A percentile compares a stretch with the other conserved stretches of the same genome.
Conservation (phyloP, 768 basidiomycete genomes). For the Mycena leptocephala region DNA sequence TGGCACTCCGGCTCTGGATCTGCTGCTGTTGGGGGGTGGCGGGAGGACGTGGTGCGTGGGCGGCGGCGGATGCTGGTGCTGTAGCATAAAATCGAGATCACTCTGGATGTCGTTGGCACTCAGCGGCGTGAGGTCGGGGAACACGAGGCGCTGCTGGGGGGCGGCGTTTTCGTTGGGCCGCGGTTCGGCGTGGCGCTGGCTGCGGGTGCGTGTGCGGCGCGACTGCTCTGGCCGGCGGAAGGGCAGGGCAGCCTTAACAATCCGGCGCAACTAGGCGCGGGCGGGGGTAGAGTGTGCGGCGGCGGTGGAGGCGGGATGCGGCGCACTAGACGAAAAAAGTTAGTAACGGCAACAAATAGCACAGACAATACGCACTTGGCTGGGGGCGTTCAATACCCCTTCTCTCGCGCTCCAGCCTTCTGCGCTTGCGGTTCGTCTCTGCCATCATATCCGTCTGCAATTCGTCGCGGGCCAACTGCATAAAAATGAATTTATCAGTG, state of each 20-base stretch:
- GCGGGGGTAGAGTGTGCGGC: conserved; percentile 65
- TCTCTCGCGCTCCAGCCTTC: conserved; percentile 89
- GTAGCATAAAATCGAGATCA: conserved; percentile 72
- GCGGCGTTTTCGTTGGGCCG: conserved; percentile 48
- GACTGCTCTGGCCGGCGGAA: conserved; percentile 49
- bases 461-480: conserved; percentile 81
- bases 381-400: conserved; percentile 84
- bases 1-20: neutral
- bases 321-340: conserved; percentile 60
- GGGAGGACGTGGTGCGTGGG: conserved; percentile 36
- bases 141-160: conserved; percentile 50
- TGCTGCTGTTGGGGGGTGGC: conserved; percentile 37
- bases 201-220: conserved; percentile 38
- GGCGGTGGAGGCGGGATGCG: conserved; percentile 74
- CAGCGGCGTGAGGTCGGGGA: conserved; percentile 66
- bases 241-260: conserved; percentile 71
- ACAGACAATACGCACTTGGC: conserved; percentile 67
- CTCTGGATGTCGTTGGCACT: conserved; percentile 63
- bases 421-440: conserved; percentile 89
- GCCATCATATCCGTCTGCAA: conserved; percentile 92
- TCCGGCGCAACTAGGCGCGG: conserved; percentile 76
- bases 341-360: neutral
- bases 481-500: conserved; percentile 16
- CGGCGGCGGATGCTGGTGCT: conserved; percentile 53
- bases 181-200: conserved; percentile 36